Percentiles rank a stretch among this genome's conserved stretches.
Conservation (phyloP, 192 early-diverging fungal species). For the Ambispora gerdemannii region DNA sequence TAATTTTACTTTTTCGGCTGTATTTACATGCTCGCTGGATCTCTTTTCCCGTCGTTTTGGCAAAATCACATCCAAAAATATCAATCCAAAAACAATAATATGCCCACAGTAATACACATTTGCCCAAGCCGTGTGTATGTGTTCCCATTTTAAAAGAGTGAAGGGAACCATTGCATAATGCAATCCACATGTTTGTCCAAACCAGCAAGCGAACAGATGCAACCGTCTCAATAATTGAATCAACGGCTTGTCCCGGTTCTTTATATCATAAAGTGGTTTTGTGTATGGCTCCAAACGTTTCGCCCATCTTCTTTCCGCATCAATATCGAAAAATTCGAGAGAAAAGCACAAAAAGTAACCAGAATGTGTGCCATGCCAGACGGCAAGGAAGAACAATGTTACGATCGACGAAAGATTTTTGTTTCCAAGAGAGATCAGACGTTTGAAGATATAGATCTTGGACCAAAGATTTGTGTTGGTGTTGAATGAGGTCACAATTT, state of each 20-base stretch:
- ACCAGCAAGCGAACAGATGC: conserved; percentile 42
- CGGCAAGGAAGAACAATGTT: conserved; percentile 53
- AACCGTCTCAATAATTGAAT: conserved; percentile 17
- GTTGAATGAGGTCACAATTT: conserved; percentile 59
- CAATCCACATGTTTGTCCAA: conserved; percentile 42
- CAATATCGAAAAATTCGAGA: conserved; percentile 56
- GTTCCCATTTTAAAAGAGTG: conserved; percentile 44
- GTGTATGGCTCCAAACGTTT: conserved; percentile 36
- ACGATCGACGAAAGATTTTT: conserved; percentile 49
- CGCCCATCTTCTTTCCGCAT: conserved; percentile 43
- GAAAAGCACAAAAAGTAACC: conserved; percentile 59
- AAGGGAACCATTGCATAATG: conserved; percentile 53
- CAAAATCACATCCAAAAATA: conserved; percentile 22
- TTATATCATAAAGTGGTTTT: conserved; percentile 33
- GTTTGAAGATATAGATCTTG: conserved; percentile 62
- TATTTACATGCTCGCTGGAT: not conserved
- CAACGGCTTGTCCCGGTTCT: conserved; percentile 14
- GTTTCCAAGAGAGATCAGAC: conserved; percentile 53
- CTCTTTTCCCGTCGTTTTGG: not conserved
- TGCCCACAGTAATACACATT: conserved; percentile 23
- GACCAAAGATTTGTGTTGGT: conserved; percentile 65
- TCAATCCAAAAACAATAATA: conserved; percentile 1
- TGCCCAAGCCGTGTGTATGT: conserved; percentile 28
- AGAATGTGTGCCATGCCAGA: conserved; percentile 60
- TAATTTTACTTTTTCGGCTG: not conserved